Evolutionary conservation across 2,329 filamentous ascomycete genomes (phyloP).

Genomic region (Botrytis squamosa): DNA sequence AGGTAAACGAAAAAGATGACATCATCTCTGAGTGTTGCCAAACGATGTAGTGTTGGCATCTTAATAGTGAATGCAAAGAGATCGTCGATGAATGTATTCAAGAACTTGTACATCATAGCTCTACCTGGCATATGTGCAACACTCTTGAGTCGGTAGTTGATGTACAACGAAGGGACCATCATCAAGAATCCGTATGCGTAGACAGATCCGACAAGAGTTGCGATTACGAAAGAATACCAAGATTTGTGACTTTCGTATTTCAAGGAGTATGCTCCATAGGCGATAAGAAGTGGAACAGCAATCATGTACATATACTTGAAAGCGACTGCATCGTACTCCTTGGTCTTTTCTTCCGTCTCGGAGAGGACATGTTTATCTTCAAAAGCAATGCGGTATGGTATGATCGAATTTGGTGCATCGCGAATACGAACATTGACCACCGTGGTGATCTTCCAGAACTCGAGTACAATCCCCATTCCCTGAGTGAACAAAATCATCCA

Average conservation of each 20-base stretch:
- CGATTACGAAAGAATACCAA: conserved; percentile 95
- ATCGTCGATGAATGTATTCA: conserved; percentile 99
- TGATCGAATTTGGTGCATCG: conserved; percentile 62
- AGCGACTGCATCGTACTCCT: conserved; percentile 96
- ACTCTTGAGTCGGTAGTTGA: conserved; percentile 96
- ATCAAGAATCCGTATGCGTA: conserved; percentile 98
- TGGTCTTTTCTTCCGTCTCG: conserved; percentile 94
- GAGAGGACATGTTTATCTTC: conserved; percentile 97
- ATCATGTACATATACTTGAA: conserved; percentile 96
- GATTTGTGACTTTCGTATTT: conserved; percentile 94
- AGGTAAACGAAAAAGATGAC: conserved; percentile 98
- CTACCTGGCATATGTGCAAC: conserved; percentile 96
- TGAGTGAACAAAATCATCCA: conserved; percentile 99
- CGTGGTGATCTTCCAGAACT: conserved; percentile 96
- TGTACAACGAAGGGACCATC: conserved; percentile 97
- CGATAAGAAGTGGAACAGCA: conserved; percentile 82
- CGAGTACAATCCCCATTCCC: conserved; percentile 62
- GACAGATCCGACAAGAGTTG: conserved; percentile 90
- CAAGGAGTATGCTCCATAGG: conserved; percentile 88
- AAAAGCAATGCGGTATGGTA: conserved; percentile 80
- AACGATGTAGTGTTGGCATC: conserved; percentile 90
- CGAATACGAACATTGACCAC: conserved; percentile 85
- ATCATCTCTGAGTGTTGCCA: conserved; percentile 91
- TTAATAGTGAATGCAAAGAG: conserved; percentile 99
- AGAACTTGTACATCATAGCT: conserved; percentile 97